Conservation (phyloP, 495 filamentous ascomycete species). For the Penicillium canariense region DNA sequence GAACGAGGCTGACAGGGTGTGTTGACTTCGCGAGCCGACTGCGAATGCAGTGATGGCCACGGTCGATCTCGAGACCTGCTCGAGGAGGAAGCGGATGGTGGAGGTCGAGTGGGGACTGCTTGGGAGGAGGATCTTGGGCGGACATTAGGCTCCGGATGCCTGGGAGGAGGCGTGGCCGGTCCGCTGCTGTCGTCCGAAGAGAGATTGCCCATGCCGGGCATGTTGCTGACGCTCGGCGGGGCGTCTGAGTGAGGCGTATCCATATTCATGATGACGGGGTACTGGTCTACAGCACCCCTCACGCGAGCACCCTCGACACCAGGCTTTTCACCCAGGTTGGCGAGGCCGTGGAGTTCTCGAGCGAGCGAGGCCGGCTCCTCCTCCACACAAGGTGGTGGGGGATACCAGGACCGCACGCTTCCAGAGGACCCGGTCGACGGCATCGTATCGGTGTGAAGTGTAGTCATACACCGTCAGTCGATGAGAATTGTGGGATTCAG, state of each 20-base stretch:
- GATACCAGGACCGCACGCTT: slow-evolving; percentile 24
- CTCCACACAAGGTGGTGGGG: slow-evolving; percentile 45
- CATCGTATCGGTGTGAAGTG: slow-evolving; percentile 22
- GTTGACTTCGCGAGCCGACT: not conserved
- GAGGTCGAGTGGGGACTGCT: not conserved
- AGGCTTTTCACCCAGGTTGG: slow-evolving; percentile 32
- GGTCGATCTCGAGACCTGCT: slow-evolving; percentile 14
- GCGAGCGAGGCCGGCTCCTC: slow-evolving; percentile 43
- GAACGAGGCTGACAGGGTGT: not conserved
- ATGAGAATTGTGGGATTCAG: slow-evolving; percentile 1
- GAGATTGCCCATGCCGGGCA: slow-evolving; percentile 22
- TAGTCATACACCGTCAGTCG: slow-evolving; percentile 14
- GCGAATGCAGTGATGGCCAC: slow-evolving; percentile 1
- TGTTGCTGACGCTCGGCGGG: slow-evolving; percentile 9
- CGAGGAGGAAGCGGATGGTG: slow-evolving; percentile 11
- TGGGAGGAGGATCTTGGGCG: slow-evolving; percentile 12
- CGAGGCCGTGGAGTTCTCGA: slow-evolving; percentile 38
- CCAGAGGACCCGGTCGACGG: slow-evolving; percentile 15
- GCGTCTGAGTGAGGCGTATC: slow-evolving; percentile 21
- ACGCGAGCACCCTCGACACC: slow-evolving; percentile 38
- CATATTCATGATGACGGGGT: slow-evolving; percentile 40
- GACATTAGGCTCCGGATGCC: slow-evolving; percentile 18
- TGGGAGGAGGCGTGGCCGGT: slow-evolving; percentile 32
- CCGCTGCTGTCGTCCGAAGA: slow-evolving; percentile 40
- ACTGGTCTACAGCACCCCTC: slow-evolving; percentile 47